These are phyloP conservation scores for Talaromyces wortmannii DNA, from an alignment of 495 filamentous ascomycete species.

Conservation along the genomic window DNA sequence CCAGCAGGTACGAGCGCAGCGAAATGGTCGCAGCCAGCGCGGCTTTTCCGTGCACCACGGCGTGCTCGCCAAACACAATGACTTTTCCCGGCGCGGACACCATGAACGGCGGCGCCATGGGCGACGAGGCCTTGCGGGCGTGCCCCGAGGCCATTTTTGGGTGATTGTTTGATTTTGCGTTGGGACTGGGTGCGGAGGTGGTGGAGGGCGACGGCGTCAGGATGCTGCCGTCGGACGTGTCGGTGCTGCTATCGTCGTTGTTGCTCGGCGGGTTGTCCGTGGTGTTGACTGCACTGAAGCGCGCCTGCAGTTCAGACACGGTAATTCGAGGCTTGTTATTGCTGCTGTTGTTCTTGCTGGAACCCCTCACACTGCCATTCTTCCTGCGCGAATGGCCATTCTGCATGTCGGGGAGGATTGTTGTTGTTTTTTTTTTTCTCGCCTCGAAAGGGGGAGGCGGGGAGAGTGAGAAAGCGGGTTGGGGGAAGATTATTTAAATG, in stretches of 20 bases:
- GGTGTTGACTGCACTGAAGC: not conserved
- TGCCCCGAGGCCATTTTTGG: not conserved
- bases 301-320: conserved; percentile 1
- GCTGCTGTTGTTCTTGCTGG: not conserved
- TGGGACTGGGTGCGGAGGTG: not conserved
- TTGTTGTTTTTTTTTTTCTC: not conserved
- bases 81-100: conserved; percentile 87
- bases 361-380: conserved; percentile 11
- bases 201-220: conserved; percentile 2
- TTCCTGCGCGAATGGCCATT: conserved; percentile 15
- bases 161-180: not conserved
- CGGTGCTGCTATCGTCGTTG: not conserved
- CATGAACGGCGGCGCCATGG: conserved; percentile 76
- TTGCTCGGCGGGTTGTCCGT: not conserved
- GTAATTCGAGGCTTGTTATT: conserved; percentile 3
- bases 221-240: not conserved
- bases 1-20: conserved; percentile 77
- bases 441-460: not conserved
- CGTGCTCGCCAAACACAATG: conserved; percentile 84
- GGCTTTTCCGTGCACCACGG: conserved; percentile 82
- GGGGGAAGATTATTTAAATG: not conserved
- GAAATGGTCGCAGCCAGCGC: conserved; percentile 85
- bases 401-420: conserved; percentile 6
- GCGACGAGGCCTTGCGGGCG: conserved; percentile 35
- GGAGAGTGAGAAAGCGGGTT: conserved; percentile 1